Percentiles rank a stretch among this genome's conserved stretches.
Evolutionary conservation across 495 filamentous ascomycete species (phyloP).

Genomic region (Podospora bellae-mahoneyi): DNA sequence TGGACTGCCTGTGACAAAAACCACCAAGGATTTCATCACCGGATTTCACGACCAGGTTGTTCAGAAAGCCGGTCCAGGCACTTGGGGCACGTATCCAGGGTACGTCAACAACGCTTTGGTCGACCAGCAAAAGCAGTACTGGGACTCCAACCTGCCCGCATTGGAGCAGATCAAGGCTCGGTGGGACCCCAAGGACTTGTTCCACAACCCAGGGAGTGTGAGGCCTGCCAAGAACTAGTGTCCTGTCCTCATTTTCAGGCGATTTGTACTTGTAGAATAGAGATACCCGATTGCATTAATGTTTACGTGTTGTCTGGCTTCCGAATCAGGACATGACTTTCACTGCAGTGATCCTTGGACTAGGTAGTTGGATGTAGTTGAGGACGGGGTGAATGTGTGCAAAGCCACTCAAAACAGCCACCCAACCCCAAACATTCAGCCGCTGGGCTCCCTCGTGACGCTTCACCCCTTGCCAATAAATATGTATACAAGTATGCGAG

Average conservation of each 20-base stretch:
- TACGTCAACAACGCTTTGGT: conserved; percentile 64
- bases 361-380: background rate
- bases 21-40: conserved; percentile 46
- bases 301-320: background rate
- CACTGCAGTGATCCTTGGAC: too few species aligned
- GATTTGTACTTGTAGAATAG: background rate
- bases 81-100: conserved; percentile 61
- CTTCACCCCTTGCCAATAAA: too few species aligned
- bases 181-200: conserved; percentile 54
- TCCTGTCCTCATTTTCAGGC: background rate
- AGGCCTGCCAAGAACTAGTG: conserved; percentile 22
- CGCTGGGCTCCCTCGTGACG: too few species aligned
- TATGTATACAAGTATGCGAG: too few species aligned
- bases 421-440: too few species aligned
- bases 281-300: background rate
- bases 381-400: too few species aligned
- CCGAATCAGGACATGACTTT: background rate
- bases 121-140: conserved; percentile 54
- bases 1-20: conserved; percentile 43
- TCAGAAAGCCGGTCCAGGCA: conserved; percentile 28
- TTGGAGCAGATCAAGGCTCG: conserved; percentile 51
- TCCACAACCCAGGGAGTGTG: conserved; percentile 65
- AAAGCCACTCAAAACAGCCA: too few species aligned
- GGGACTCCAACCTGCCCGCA: conserved; percentile 48
- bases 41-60: conserved; percentile 45